Evolutionary conservation across 225 moss, liverwort and hornwort genomes (phyloP).

Genomic region (Anthoceros angustus): DNA sequence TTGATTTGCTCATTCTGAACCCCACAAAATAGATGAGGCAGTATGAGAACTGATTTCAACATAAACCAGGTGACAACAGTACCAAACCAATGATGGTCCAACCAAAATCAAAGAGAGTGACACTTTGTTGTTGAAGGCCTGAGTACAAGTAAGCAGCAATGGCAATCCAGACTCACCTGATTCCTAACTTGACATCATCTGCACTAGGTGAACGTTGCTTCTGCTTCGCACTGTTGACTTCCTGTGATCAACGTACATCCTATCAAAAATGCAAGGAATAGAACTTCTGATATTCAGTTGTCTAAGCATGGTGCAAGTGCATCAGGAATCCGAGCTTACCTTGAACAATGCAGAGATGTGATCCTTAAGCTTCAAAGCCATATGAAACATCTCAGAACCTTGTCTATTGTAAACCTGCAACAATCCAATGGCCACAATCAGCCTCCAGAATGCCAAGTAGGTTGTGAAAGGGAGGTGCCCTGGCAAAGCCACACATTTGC

Average conservation of each 20-base stretch:
- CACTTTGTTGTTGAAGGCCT: background rate
- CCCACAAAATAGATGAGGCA: background rate
- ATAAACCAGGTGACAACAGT: too few species aligned
- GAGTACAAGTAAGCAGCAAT: background rate
- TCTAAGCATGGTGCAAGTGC: background rate
- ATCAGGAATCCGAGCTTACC: slow-evolving; percentile 11
- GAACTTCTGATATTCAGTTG: too few species aligned
- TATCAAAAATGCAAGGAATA: background rate
- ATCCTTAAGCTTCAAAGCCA: slow-evolving; percentile 31
- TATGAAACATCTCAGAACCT: slow-evolving; percentile 30
- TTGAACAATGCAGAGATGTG: slow-evolving; percentile 29
- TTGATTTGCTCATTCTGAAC: background rate
- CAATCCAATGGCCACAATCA: background rate
- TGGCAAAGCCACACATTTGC: background rate
- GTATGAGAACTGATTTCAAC: background rate
- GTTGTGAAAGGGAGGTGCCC: background rate
- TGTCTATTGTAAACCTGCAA: slow-evolving; percentile 33
- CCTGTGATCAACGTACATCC: slow-evolving; percentile 4
- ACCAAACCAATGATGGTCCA: background rate
- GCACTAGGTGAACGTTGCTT: background rate
- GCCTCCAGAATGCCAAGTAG: background rate
- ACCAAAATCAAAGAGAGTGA: background rate
- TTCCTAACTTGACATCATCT: background rate
- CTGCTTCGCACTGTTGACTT: slow-evolving; percentile 3
- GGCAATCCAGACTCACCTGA: background rate